These are phyloP conservation scores for Pseudocercospora pini-densiflorae DNA, from an alignment of 2,329 filamentous ascomycete genomes.

Conservation along the genomic window DNA sequence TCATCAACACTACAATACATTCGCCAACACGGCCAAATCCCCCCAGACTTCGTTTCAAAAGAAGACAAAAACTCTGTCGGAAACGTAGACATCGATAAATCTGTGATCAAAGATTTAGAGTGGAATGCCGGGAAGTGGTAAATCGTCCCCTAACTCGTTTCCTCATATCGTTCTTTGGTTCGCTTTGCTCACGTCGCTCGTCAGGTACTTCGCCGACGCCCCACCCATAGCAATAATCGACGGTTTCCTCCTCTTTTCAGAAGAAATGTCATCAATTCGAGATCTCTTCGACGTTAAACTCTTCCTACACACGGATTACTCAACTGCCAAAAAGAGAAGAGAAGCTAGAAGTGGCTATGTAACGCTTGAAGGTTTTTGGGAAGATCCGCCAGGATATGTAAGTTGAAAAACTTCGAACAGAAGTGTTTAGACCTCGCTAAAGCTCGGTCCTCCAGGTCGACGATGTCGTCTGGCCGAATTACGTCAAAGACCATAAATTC, in stretches of 20 bases:
- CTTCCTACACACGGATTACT: slow-evolving; percentile 73
- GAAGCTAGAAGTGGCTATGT: slow-evolving; percentile 76
- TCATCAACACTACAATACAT: slow-evolving; percentile 71
- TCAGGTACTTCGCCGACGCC: slow-evolving; percentile 34
- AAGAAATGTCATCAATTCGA: slow-evolving; percentile 58
- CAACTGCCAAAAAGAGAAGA: slow-evolving; percentile 66
- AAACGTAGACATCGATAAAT: slow-evolving; percentile 46
- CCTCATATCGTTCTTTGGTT: too few relatives aligned
- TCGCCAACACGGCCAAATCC: slow-evolving; percentile 66
- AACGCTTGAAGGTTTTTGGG: slow-evolving; percentile 86
- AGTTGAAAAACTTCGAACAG: too few relatives aligned
- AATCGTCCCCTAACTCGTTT: too few relatives aligned
- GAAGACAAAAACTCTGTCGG: slow-evolving; percentile 62
- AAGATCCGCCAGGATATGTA: slow-evolving; percentile 91
- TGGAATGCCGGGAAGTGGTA: slow-evolving; percentile 25
- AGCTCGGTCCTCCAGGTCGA: slow-evolving; percentile 51
- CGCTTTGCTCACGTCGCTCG: too few relatives aligned
- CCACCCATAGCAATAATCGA: slow-evolving; percentile 73
- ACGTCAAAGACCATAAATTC: slow-evolving; percentile 79
- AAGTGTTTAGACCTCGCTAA: too few relatives aligned
- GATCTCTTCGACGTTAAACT: slow-evolving; percentile 73
- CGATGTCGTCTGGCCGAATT: slow-evolving; percentile 94
- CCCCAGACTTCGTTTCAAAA: slow-evolving; percentile 57
- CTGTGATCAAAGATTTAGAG: slow-evolving; percentile 37
- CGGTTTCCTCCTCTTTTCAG: slow-evolving; percentile 82